Evolutionary conservation across 2,329 filamentous ascomycete species (phyloP), one percentile per base, ranked within the genome.

Genomic region (Sclerotinia subarctica): DNA sequence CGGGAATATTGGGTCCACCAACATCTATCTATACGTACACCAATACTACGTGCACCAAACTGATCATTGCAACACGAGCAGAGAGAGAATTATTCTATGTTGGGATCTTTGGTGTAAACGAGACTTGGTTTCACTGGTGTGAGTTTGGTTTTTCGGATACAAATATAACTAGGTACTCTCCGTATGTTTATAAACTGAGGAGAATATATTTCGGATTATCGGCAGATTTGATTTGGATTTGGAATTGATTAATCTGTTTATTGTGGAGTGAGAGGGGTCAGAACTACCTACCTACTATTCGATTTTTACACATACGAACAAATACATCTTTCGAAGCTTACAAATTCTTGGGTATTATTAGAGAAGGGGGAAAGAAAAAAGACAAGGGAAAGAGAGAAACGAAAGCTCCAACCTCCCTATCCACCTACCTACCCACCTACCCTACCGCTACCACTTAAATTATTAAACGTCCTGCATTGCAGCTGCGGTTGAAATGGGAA

Each of bases 401-500:
- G 17, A 38, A 38, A 51, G 15, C 32, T 51, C 21, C 32, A 56
- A 35, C 5, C 53, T n/a, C 35, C 53, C 15, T 24, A 62, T 29
- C 44, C 49, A 49, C 38, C 53, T n/a, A 56, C 53, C 15, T 24
- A 62, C 29, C 44, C 49, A 49, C 38, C 38, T 42, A 42, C 3
- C 35, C 54, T 47, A 51, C 21, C 29, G 24, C 15, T 38, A 26
- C 15, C 29, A 19, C 15, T 17, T 26, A 11, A 59, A 49, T 46
- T 32, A 54, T 21, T n/a, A 6, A 59, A 38, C 26, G 3, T 7
- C 17, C 24, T 42, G 38, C 44, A 49, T 15, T 35, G n/a, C 38
- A 59, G n/a, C 17, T 26, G 44, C 29, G 35, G 44, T 66, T 49
- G 42, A 60, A 60, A 66, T 66, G 64, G 52, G 52, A 51, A 66